phyloP scores from a whole-genome alignment of 306 rosid genomes.

The Nissolia schottii region DNA sequence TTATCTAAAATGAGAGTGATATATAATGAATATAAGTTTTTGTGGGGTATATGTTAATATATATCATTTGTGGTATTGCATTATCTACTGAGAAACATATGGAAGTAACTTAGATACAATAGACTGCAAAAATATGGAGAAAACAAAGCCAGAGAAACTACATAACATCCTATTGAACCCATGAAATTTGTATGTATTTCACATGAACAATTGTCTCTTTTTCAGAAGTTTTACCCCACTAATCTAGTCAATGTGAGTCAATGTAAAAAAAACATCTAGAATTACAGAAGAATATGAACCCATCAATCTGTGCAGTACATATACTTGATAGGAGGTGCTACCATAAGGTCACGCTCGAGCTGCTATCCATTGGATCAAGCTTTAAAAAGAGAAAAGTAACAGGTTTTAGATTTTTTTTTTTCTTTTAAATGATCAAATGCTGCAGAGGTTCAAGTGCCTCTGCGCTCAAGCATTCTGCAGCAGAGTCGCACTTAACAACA shows the following conservation, averaged over 20 bases:
- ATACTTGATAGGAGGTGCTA: neutral
- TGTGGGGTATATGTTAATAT: neutral
- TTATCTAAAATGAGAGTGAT: neutral
- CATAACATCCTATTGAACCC: slow-evolving; percentile 13
- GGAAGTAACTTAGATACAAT: neutral
- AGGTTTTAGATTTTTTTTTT: neutral
- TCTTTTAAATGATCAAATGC: neutral
- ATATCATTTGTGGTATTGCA: neutral
- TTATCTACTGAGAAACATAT: neutral
- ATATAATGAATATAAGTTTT: neutral
- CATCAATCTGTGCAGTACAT: slow-evolving; percentile 29
- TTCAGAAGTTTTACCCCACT: slow-evolving; percentile 35
- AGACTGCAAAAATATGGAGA: neutral
- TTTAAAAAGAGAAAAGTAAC: neutral
- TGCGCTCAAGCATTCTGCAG: neutral
- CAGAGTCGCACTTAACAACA: neutral
- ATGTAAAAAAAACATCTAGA: slow-evolving; percentile 20
- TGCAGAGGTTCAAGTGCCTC: neutral
- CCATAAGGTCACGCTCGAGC: neutral
- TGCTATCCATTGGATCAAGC: neutral
- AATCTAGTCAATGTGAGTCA: slow-evolving; percentile 32
- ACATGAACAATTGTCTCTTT: slow-evolving; percentile 26
- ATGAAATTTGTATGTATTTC: slow-evolving; percentile 18
- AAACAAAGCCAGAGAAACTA: slow-evolving; percentile 9
- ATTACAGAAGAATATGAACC: slow-evolving; percentile 35